Conservation (phyloP, 1,284 basidiomycete species). For the Exobasidium cylindrosporum region DNA sequence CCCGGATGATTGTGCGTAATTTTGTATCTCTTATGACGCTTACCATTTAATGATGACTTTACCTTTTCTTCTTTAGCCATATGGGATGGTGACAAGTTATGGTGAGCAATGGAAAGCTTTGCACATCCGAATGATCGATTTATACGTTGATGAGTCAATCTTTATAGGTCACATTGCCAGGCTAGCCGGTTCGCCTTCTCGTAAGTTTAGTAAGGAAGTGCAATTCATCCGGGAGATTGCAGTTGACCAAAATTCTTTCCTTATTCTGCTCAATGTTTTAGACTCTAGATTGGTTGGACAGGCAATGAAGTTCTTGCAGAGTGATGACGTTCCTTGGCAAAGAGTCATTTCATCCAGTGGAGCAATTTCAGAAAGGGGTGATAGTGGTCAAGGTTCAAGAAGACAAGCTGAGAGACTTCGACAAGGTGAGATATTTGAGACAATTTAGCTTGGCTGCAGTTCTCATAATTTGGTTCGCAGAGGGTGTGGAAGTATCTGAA, state of each 20-base stretch:
- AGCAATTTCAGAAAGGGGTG: slow-evolving; percentile 49
- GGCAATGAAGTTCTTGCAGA: slow-evolving; percentile 45
- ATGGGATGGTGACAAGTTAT: slow-evolving; percentile 48
- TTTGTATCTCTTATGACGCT: not conserved
- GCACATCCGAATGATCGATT: not conserved
- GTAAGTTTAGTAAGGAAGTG: no score
- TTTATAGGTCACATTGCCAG: slow-evolving; percentile 37
- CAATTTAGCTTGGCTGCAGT: no score
- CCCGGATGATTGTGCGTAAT: slow-evolving; percentile 27
- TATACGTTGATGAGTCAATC: not conserved
- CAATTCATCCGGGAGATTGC: not conserved
- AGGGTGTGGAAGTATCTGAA: slow-evolving; percentile 40
- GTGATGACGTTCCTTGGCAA: slow-evolving; percentile 42
- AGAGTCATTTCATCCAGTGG: slow-evolving; percentile 46
- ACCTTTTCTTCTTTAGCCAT: slow-evolving; percentile 14
- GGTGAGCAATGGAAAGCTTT: slow-evolving; percentile 9
- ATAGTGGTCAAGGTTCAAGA: slow-evolving; percentile 42
- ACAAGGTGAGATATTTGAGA: slow-evolving; percentile 13
- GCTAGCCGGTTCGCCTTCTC: slow-evolving; percentile 39
- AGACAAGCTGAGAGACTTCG: slow-evolving; percentile 38
- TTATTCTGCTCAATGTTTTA: not conserved
- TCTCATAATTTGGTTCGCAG: slow-evolving; percentile 9
- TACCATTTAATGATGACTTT: not conserved
- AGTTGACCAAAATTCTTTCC: not conserved
- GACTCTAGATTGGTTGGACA: slow-evolving; percentile 48